These are phyloP conservation scores for Psilocybe mexicana DNA, from an alignment of 1,284 basidiomycete species.

Conservation along the genomic window DNA sequence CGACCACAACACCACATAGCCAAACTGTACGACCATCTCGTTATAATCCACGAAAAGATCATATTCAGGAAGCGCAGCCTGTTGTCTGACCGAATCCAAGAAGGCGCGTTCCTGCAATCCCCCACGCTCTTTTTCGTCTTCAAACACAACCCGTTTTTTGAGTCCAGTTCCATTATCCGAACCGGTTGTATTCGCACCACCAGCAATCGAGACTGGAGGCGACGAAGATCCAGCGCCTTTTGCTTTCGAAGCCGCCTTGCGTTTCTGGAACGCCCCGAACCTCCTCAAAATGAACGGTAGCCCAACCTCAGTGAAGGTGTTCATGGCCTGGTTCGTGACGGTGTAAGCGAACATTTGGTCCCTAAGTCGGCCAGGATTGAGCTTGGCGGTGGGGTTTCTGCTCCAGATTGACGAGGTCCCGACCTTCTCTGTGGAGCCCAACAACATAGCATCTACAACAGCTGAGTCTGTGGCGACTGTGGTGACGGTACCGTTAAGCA, in stretches of 20 bases:
- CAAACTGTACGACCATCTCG: constrained; percentile 96
- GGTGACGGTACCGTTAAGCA: constrained; percentile 29
- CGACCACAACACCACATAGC: constrained; percentile 90
- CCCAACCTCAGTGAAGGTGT: constrained; percentile 82
- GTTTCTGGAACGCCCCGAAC: constrained; percentile 47
- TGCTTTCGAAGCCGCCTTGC: constrained; percentile 30
- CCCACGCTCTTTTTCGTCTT: constrained; percentile 63
- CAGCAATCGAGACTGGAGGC: constrained; percentile 8
- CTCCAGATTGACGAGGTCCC: constrained; percentile 44
- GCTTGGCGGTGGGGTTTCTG: constrained; percentile 50
- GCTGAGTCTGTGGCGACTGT: constrained; percentile 5
- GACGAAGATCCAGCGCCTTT: constrained; percentile 2
- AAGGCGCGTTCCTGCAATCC: constrained; percentile 69
- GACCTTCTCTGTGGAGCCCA: constrained; percentile 11
- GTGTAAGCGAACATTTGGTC: constrained; percentile 95
- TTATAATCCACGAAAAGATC: constrained; percentile 83
- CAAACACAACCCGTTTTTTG: constrained; percentile 74
- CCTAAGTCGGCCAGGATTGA: constrained; percentile 73
- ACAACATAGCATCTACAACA: constrained; percentile 2
- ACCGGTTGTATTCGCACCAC: background rate
- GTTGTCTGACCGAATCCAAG: constrained; percentile 73
- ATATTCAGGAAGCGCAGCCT: constrained; percentile 84
- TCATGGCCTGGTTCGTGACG: constrained; percentile 89
- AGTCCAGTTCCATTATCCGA: constrained; percentile 30
- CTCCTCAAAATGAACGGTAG: constrained; percentile 80